These are phyloP conservation scores for Calcarisporium arbuscula DNA, from an alignment of 2,329 filamentous ascomycete species.

Conservation along the genomic window DNA sequence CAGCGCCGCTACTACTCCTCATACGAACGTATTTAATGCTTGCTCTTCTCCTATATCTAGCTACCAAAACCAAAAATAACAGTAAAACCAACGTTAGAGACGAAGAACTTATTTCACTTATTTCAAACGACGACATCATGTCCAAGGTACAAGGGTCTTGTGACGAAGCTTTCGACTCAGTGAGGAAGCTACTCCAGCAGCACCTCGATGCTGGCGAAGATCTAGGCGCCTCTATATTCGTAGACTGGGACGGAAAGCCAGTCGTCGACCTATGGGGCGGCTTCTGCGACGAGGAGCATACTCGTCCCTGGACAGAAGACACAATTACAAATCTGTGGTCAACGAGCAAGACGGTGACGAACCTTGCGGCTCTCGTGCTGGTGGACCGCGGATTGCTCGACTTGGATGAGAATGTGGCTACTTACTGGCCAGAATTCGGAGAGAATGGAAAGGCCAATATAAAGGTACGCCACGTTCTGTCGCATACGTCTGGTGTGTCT, in stretches of 20 bases:
- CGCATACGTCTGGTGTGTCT: slow-evolving; percentile 30
- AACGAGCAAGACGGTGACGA: slow-evolving; percentile 29
- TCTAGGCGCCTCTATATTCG: slow-evolving; percentile 35
- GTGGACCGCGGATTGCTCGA: slow-evolving; percentile 31
- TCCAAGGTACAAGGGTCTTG: neutral
- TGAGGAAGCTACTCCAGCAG: slow-evolving; percentile 20
- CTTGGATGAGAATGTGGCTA: slow-evolving; percentile 27
- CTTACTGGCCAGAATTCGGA: slow-evolving; percentile 41
- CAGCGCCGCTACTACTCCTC: too few species aligned
- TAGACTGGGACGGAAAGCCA: slow-evolving; percentile 32
- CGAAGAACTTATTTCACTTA: neutral
- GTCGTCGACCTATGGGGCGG: slow-evolving; percentile 41
- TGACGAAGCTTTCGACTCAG: slow-evolving; percentile 4
- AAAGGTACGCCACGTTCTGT: slow-evolving; percentile 32
- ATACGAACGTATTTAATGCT: too few species aligned
- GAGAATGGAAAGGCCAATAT: slow-evolving; percentile 33
- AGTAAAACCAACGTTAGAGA: too few species aligned
- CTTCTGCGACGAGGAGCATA: slow-evolving; percentile 21
- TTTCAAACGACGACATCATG: neutral
- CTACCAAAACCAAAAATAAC: too few species aligned
- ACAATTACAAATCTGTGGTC: slow-evolving; percentile 36
- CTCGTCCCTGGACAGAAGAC: slow-evolving; percentile 28
- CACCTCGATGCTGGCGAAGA: slow-evolving; percentile 32
- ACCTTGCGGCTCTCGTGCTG: slow-evolving; percentile 30
- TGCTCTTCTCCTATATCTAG: too few species aligned